Evolutionary conservation across 139 green algal genomes (phyloP).

Genomic region (Medakamo hakoo): DNA sequence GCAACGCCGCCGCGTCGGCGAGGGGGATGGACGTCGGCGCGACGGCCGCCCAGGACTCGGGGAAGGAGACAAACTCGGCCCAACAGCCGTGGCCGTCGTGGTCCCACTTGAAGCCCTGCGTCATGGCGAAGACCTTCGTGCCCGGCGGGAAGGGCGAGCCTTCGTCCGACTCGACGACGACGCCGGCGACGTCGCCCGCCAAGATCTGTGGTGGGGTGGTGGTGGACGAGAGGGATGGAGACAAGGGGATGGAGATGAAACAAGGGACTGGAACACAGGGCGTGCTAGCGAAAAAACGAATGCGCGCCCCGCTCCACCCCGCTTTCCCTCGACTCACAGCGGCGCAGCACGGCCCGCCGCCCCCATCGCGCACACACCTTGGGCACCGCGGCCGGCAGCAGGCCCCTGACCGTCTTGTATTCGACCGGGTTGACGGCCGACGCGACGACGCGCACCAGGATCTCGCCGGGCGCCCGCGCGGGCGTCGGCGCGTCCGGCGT

Average conservation of each 20-base stretch:
- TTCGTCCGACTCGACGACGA: constrained; percentile 15
- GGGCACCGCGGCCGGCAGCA: not conserved
- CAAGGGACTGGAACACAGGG: too few relatives aligned
- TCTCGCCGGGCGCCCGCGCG: not conserved
- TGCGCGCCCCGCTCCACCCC: too few relatives aligned
- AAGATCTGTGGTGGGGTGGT: constrained; percentile 7
- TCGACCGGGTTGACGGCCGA: constrained; percentile 2
- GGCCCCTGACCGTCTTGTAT: not conserved
- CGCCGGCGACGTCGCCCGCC: constrained; percentile 12
- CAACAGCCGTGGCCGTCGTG: constrained; percentile 7
- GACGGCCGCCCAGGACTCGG: constrained; percentile 3
- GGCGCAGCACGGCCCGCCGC: too few relatives aligned
- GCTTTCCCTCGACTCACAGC: not conserved
- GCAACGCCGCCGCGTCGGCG: constrained; percentile 6
- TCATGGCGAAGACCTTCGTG: constrained; percentile 12
- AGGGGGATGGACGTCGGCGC: constrained; percentile 8
- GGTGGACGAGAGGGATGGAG: too few relatives aligned
- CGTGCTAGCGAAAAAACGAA: too few relatives aligned
- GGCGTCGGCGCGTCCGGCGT: constrained; percentile 2
- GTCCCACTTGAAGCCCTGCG: constrained; percentile 5
- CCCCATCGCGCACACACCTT: not conserved
- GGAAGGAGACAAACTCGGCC: constrained; percentile 8
- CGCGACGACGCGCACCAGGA: not conserved
- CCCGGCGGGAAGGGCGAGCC: constrained; percentile 6
- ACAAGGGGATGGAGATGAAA: too few relatives aligned